A percentile compares a stretch with the other conserved stretches of the same genome.
Conservation (phyloP, 257 asterid species). For the Jasminum sambac region DNA sequence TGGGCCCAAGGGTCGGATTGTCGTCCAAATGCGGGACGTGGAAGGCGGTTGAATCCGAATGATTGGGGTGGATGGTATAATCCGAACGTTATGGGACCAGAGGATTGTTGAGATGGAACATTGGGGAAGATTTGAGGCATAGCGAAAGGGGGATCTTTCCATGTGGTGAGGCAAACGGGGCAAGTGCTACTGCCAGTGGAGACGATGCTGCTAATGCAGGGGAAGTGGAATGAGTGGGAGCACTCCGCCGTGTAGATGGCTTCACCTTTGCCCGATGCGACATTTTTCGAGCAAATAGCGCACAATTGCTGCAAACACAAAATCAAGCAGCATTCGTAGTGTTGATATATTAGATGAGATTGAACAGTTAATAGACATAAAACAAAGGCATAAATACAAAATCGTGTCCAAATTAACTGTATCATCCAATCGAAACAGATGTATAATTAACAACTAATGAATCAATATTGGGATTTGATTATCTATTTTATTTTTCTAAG, state of each 20-base stretch:
- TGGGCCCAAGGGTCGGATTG: not conserved
- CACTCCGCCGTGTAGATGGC: constrained; percentile 38
- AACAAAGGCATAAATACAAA: too few species aligned
- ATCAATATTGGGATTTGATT: too few species aligned
- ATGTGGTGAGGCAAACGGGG: constrained; percentile 30
- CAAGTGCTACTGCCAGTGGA: constrained; percentile 26
- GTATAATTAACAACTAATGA: too few species aligned
- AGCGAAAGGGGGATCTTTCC: constrained; percentile 26
- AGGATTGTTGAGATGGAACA: not conserved
- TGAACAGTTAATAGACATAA: not conserved
- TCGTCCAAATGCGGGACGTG: not conserved
- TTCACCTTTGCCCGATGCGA: constrained; percentile 28
- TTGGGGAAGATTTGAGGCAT: not conserved
- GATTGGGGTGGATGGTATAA: not conserved
- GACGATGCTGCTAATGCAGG: constrained; percentile 25
- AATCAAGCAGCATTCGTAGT: not conserved
- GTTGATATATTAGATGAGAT: not conserved
- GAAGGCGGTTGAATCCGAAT: not conserved
- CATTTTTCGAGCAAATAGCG: constrained; percentile 27
- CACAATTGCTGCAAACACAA: constrained; percentile 36
- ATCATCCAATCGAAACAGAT: too few species aligned
- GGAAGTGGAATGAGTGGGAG: constrained; percentile 37
- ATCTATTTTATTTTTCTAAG: too few species aligned
- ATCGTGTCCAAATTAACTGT: too few species aligned
- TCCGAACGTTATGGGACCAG: not conserved